Evolutionary conservation across 768 basidiomycete species (phyloP).

Genomic region (Strobilomyces dryophilus): DNA sequence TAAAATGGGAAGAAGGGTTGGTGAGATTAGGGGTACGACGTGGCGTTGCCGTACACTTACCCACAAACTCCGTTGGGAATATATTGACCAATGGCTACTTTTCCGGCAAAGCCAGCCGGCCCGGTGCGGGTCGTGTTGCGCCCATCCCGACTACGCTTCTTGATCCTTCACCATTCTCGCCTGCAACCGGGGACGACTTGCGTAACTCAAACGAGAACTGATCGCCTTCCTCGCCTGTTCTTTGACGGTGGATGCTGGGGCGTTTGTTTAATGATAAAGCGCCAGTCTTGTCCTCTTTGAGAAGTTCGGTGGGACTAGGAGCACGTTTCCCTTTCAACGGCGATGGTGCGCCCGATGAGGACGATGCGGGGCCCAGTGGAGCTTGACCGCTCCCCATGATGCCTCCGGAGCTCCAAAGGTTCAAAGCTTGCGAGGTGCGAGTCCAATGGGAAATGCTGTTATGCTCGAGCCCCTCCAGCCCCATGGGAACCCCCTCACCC

Average conservation of each 20-base stretch:
- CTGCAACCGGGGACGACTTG: constrained; percentile 2
- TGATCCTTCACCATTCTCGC: constrained; percentile 9
- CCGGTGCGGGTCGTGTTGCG: constrained; percentile 1
- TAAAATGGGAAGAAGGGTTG: constrained; percentile 4
- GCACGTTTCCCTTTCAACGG: constrained; percentile 56
- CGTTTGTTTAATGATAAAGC: constrained; percentile 57
- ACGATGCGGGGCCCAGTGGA: constrained; percentile 4
- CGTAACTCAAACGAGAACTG: constrained; percentile 11
- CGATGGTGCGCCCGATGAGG: constrained; percentile 22
- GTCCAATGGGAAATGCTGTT: constrained; percentile 1
- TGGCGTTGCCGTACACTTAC: constrained; percentile 11
- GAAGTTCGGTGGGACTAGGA: constrained; percentile 68
- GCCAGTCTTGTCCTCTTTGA: constrained; percentile 56
- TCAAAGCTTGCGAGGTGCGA: constrained; percentile 7
- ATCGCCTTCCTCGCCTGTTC: constrained; percentile 7
- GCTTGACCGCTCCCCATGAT: constrained; percentile 2
- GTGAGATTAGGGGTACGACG: constrained; percentile 1
- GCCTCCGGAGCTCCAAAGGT: constrained; percentile 4
- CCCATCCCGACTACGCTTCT: background rate
- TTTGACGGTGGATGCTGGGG: constrained; percentile 58
- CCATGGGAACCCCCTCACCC: background rate
- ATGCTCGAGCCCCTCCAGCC: background rate
- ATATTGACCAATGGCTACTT: constrained; percentile 9
- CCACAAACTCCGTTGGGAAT: background rate
- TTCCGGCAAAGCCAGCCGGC: constrained; percentile 9